Evolutionary conservation across 1,284 basidiomycete genomes (phyloP).

Genomic region (Mrakiaceae sp.): DNA sequence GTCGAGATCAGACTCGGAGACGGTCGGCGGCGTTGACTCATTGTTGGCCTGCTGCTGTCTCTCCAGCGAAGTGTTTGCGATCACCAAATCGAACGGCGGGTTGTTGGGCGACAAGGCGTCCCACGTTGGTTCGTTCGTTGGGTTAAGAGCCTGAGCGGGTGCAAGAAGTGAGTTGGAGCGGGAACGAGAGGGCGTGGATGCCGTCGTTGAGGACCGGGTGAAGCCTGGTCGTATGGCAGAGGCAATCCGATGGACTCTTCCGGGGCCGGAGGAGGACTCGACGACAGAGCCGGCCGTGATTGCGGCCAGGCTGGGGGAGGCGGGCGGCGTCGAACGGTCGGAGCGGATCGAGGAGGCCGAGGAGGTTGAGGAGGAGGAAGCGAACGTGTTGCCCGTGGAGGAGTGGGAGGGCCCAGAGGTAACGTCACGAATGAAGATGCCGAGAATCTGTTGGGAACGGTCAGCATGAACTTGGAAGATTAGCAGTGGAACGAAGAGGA

Average conservation of each 20-base stretch:
- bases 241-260: constrained; percentile 4
- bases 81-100: not conserved
- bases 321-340: not conserved
- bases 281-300: not conserved
- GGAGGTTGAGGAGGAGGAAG: not conserved
- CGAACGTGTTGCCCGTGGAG: not conserved
- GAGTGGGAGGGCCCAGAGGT: not conserved
- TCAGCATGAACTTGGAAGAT: not conserved
- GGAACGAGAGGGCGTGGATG: too few species aligned
- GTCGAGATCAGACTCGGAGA: constrained; percentile 12
- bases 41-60: too few species aligned
- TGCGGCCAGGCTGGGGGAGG: not conserved
- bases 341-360: not conserved
- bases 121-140: too few species aligned
- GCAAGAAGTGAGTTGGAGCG: too few species aligned
- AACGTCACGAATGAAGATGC: constrained; percentile 67
- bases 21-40: not conserved
- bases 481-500: not conserved
- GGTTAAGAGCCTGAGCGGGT: too few species aligned
- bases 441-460: constrained; percentile 43
- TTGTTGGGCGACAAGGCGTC: constrained; percentile 10
- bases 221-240: constrained; percentile 6
- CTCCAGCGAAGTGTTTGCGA: not conserved
- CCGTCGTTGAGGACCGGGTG: not conserved
- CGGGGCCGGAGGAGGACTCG: not conserved